phyloP scores from a whole-genome alignment of 2,329 filamentous ascomycete species.

The Fusarium dlaminii region DNA sequence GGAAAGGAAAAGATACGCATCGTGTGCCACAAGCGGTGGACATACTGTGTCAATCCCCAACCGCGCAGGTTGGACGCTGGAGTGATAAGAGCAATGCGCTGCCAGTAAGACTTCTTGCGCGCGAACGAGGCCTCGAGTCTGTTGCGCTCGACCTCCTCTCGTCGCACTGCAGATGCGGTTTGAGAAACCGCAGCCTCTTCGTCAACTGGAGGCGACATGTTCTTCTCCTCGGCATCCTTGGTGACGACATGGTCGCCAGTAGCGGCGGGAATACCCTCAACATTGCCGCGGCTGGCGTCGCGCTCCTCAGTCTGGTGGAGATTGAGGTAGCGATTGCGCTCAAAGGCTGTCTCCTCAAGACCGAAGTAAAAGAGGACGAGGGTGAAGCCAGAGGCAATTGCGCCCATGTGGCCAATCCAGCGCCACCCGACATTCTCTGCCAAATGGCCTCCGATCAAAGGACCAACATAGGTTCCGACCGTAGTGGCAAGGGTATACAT shows the following conservation, averaged over 20 bases:
- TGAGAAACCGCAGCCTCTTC: conserved; percentile 15
- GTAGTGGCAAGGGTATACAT: conserved; percentile 65
- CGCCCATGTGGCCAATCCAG: conserved; percentile 63
- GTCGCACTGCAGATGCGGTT: conserved; percentile 22
- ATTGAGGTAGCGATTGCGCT: conserved; percentile 52
- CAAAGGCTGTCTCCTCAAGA: conserved; percentile 63
- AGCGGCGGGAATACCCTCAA: conserved; percentile 23
- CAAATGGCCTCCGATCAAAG: conserved; percentile 62
- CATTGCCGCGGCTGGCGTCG: conserved; percentile 7
- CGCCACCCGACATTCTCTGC: conserved; percentile 61
- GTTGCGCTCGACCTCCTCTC: conserved; percentile 29
- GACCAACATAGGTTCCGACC: conserved; percentile 65
- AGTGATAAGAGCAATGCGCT: conserved; percentile 65
- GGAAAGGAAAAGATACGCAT: conserved; percentile 67
- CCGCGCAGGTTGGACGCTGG: conserved; percentile 64
- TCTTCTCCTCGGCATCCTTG: conserved; percentile 18
- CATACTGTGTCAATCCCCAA: conserved; percentile 63
- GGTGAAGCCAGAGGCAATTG: conserved; percentile 58
- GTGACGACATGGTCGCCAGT: background rate
- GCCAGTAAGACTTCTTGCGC: conserved; percentile 59
- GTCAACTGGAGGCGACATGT: background rate
- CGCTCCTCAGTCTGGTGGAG: conserved; percentile 20
- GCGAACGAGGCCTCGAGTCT: conserved; percentile 39
- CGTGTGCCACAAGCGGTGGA: conserved; percentile 62
- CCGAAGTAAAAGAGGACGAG: conserved; percentile 61